Base-by-base conservation (phyloP, 2,329 filamentous ascomycete species). In the Fusarium keratoplasticum region DNA sequence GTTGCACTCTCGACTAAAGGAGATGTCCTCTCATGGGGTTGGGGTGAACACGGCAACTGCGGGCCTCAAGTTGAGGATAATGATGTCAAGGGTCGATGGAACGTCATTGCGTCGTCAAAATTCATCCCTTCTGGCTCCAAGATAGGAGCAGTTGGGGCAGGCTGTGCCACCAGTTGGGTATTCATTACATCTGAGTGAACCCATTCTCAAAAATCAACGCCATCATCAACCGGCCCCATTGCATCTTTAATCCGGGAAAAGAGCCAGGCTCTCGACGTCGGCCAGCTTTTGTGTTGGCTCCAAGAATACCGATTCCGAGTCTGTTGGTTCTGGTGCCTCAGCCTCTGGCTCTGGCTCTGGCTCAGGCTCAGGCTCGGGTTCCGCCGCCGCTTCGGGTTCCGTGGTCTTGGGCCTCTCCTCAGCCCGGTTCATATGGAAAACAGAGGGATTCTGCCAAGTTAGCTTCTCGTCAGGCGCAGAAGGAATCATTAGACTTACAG, bases 21-120 rank as follows among this genome's bases (percentile, higher is more conserved):
- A 2, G 89, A 92, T 60, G 90, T 98, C 1, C 83, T 97, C 58
- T 90, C 94, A 2, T 98, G 96, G 95, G 96, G 96, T 22, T 99
- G 96, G 96, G 95, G 95, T 2, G 96, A 98, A 83, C 96, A 99
- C 83, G 96, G 96, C 2, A 99, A 99, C 81, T 99, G 96, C 81
- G 96, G 96, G 4, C 89, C 90, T 38, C 86, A 88, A 14, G 89
- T 91, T 70, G 84, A 87, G 20, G 85, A 88, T 70, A 91, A 90
- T 59, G 90, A 94, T 82, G 91, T 95, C 54, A 92, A 92, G 73
- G 92, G 89, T 11, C 87, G 86, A 69, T 94, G 89, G 86, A 95
- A 92, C 79, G 84, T 89, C 67, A 89, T 97, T 78, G 87, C 88
- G 25, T 88, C 90, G 54, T 85, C 86, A 61, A 87, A 86, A 73